Percentiles rank a stretch among this genome's conserved stretches.
Conservation (phyloP, 805 yeast species). For the Wickerhamiella nectarea region DNA sequence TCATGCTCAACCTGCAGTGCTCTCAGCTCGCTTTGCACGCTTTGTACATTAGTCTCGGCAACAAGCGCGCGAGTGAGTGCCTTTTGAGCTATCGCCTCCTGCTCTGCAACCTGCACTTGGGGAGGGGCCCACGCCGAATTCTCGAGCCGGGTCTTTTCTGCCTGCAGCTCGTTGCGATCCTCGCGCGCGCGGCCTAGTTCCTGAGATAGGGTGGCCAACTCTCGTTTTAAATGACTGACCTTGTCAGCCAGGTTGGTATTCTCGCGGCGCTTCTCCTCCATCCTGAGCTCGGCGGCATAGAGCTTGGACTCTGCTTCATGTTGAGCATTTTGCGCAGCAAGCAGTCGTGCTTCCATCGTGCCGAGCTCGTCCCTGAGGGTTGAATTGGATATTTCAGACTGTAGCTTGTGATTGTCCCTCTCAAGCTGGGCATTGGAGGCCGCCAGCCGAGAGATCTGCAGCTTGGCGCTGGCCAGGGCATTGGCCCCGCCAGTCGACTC, state of each 20-base stretch:
- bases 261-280: not conserved
- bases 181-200: not conserved
- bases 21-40: not conserved
- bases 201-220: not conserved
- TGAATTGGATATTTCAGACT: not conserved
- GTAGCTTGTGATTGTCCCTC: not conserved
- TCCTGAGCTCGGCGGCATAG: not conserved
- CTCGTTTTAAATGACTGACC: not conserved
- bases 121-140: not conserved
- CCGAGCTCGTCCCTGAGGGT: not conserved
- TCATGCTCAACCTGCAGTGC: not conserved
- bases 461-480: no score
- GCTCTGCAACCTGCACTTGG: not conserved
- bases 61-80: not conserved
- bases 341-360: not conserved
- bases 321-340: not conserved
- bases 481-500: no score
- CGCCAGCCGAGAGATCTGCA: no score
- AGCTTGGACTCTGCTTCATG: not conserved
- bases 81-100: not conserved
- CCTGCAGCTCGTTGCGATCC: not conserved
- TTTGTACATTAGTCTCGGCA: not conserved
- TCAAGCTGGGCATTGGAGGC: not conserved
- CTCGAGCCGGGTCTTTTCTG: not conserved
- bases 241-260: not conserved